Evolutionary conservation across 2,329 filamentous ascomycete species (phyloP), one percentile per base, ranked within the genome.

Genomic region (Cordyceps militaris): DNA sequence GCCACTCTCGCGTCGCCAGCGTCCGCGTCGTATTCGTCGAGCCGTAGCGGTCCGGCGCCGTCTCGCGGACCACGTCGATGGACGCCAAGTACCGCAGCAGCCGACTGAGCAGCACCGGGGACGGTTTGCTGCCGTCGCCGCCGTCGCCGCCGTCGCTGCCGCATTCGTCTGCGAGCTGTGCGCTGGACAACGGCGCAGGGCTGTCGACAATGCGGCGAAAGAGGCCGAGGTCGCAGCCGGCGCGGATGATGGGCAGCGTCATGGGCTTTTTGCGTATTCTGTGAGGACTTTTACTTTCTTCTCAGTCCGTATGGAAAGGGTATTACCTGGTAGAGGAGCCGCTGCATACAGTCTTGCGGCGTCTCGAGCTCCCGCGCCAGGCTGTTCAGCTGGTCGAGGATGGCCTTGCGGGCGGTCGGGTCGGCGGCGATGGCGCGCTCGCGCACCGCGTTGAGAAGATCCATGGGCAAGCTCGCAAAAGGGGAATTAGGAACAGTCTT

Each of bases 181-280:
- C 40, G 16, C 36, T 43, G 11, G 51, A 34, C 8, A 55, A 19
- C 36, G 51, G 51, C 28, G 32, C 8, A 14, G 13, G 9, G 40
- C 51, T 55, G 40, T 55, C 51, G 38, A 46, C 51, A n/a, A 55
- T 43, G 51, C 32, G 30, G 38, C 46, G 46, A 26, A 55, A 55
- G 26, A 55, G 38, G 14, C 40, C 21, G 7, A 55, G 40, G 51
- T 55, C 51, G 24, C 51, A 55, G 3, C 36, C 51, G 13, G 40
- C 51, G 23, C 51, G 23, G n/a, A 32, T 16, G 2, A 55, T n/a
- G 7, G 51, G 28, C 24, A 55, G 40, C 9, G 40, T 40, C 9
- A 46, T 44, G 8, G 51, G 30, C 38, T 55, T 16, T 40, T n/a
- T n/a, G n/a, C n/a, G n/a, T n/a, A n/a, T n/a, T n/a, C n/a, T n/a